Evolutionary conservation across 2,329 filamentous ascomycete species (phyloP).

Genomic region (Verticillium longisporum): DNA sequence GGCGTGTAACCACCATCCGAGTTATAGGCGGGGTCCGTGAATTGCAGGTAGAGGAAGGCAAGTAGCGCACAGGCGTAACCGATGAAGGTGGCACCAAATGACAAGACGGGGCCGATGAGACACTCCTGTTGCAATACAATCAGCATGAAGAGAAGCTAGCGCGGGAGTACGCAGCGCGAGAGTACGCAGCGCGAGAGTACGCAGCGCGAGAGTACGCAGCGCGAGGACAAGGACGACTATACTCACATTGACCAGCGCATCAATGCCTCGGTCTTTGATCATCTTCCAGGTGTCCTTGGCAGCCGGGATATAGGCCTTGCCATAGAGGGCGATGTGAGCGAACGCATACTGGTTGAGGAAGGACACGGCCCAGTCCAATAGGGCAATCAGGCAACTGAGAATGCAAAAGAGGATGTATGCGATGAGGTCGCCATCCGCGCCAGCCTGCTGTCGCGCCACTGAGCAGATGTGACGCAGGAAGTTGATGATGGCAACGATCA

Average conservation of each 20-base stretch:
- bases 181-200: no score
- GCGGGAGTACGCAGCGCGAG: not conserved
- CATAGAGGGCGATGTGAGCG: conserved; percentile 87
- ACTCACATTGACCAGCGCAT: conserved; percentile 70
- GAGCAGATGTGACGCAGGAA: conserved; percentile 76
- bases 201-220: not conserved
- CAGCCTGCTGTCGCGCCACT: conserved; percentile 58
- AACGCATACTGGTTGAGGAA: conserved; percentile 93
- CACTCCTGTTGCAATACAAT: conserved; percentile 48
- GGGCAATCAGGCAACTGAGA: conserved; percentile 65
- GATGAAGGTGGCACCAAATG: conserved; percentile 76
- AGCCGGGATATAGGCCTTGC: conserved; percentile 77
- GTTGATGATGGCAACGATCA: conserved; percentile 83
- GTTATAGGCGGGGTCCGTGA: conserved; percentile 78
- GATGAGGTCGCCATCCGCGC: conserved; percentile 62
- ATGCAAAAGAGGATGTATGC: conserved; percentile 63
- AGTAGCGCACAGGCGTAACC: conserved; percentile 76
- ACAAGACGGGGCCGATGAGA: conserved; percentile 66
- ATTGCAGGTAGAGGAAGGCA: conserved; percentile 79
- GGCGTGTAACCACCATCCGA: conserved; percentile 59
- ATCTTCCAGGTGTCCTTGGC: conserved; percentile 87
- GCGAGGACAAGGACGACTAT: not conserved
- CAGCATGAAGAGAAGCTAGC: not conserved
- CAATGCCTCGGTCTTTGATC: conserved; percentile 88
- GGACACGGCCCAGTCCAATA: conserved; percentile 79